Conservation (phyloP, 78 protist species). For the Acrasis kona region DNA sequence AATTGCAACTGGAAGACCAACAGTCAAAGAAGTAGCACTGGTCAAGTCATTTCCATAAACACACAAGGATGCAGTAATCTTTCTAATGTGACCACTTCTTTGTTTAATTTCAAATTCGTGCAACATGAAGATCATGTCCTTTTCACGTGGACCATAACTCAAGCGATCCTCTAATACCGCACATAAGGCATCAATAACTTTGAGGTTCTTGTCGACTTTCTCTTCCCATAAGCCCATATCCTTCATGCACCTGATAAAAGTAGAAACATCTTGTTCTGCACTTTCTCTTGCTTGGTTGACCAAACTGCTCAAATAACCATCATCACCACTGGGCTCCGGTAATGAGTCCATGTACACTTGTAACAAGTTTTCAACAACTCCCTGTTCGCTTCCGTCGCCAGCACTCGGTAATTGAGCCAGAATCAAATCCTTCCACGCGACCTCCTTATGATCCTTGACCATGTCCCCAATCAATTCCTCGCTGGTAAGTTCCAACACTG, state of each 20-base stretch:
- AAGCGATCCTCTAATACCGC: not conserved
- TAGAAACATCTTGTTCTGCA: not conserved
- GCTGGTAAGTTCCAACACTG: not conserved
- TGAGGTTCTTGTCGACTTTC: not conserved
- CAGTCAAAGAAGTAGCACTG: slow-evolving; percentile 53
- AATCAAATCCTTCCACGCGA: too few species aligned
- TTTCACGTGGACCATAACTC: not conserved
- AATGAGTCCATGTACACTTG: not conserved
- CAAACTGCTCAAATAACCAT: not conserved
- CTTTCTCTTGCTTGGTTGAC: not conserved
- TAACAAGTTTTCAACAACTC: not conserved
- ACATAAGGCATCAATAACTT: slow-evolving; percentile 6
- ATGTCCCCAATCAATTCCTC: not conserved
- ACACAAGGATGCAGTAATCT: not conserved
- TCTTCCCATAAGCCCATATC: not conserved
- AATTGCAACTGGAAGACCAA: slow-evolving; percentile 71
- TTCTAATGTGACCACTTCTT: not conserved
- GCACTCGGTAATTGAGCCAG: not conserved
- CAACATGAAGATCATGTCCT: slow-evolving; percentile 18
- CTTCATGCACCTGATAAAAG: not conserved
- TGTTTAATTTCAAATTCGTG: slow-evolving; percentile 5
- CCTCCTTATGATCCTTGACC: not conserved
- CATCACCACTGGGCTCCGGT: not conserved
- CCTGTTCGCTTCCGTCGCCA: not conserved
- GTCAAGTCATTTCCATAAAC: not conserved